Evolutionary conservation across 495 filamentous ascomycete genomes (phyloP).

Genomic region (Aspergillus biplanus): DNA sequence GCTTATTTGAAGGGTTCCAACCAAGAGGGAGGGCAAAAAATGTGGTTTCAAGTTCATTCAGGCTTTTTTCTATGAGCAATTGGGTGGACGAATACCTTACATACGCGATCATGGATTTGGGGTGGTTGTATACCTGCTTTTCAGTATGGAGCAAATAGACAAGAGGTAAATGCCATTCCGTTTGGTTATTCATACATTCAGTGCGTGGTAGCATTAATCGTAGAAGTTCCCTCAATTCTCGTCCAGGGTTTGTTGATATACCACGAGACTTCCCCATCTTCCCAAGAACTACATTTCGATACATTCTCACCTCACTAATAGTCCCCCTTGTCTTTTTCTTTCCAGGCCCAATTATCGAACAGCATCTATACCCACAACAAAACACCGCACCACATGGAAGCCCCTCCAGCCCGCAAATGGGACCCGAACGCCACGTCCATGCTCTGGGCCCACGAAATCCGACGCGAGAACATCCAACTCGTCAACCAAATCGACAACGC

Average conservation of each 20-base stretch:
- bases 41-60: conserved; percentile 43
- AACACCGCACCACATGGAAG: conserved; percentile 8
- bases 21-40: conserved; percentile 50
- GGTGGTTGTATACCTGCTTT: conserved; percentile 39
- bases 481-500: conserved; percentile 24
- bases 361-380: not conserved
- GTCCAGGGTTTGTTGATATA: too few relatives aligned
- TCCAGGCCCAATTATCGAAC: too few relatives aligned
- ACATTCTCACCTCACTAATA: too few relatives aligned
- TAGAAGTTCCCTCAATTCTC: not conserved
- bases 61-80: conserved; percentile 32
- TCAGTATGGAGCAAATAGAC: conserved; percentile 35
- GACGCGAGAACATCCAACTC: conserved; percentile 38
- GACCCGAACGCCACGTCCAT: conserved; percentile 23
- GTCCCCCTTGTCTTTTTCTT: too few relatives aligned
- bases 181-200: conserved; percentile 21
- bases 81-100: conserved; percentile 31
- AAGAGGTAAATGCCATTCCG: conserved; percentile 39
- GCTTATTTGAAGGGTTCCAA: conserved; percentile 38
- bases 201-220: not conserved
- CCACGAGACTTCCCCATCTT: too few relatives aligned
- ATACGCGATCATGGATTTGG: conserved; percentile 27
- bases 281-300: too few relatives aligned
- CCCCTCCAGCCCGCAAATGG: conserved; percentile 2
- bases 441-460: conserved; percentile 42